Base-by-base conservation (phyloP, 2,329 filamentous ascomycete species). In the Exophiala sp. region DNA sequence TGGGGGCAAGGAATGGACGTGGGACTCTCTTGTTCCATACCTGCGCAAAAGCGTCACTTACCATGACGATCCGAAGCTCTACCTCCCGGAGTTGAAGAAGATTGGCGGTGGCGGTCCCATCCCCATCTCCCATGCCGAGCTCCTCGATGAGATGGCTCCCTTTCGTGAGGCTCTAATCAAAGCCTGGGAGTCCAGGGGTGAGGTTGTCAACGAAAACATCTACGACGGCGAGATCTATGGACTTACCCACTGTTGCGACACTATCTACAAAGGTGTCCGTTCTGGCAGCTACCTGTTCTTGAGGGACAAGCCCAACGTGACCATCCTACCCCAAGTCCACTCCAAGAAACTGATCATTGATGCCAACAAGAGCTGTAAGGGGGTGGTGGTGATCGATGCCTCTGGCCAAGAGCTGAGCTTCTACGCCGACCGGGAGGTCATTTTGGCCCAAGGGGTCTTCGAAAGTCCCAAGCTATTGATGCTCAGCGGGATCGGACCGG, bases 401-500 rank as follows among this genome's bases (percentile, higher is more conserved):
- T 58, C 63, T 10, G 70, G 70, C 19, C 53, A 72, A 11, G 70
- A 73, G 43, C 65, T 73, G 23, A 71, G 60, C 24, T 69, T 81
- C 53, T 66, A 64, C 5, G 75, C 78, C 30, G 71, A 64, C 19
- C 66, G 66, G 24, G 78, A 81, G 57, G 67, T 75, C 41, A 72
- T 75, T 50, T 52, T 75, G 35, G 64, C 70, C 3, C 72, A 64
- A 4, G 81, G 81, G 13, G 74, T 78, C 1, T 84, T 78, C 64
- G 80, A 84, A 65, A 76, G 76, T 1, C 80, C 81, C 4, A 81
- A 85, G 64, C 66, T 86, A 1, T 75, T 86, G 7, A 79, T 82
- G 67, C 73, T 84, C 1, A 77, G 72, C 44, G 82, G 82, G 16
- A 73, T 85, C 29, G 82, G 82, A 0, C 79, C 80, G 0, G 60